These are phyloP conservation scores for Fomitopsis serialis DNA, from an alignment of 768 basidiomycete genomes.

Conservation along the genomic window DNA sequence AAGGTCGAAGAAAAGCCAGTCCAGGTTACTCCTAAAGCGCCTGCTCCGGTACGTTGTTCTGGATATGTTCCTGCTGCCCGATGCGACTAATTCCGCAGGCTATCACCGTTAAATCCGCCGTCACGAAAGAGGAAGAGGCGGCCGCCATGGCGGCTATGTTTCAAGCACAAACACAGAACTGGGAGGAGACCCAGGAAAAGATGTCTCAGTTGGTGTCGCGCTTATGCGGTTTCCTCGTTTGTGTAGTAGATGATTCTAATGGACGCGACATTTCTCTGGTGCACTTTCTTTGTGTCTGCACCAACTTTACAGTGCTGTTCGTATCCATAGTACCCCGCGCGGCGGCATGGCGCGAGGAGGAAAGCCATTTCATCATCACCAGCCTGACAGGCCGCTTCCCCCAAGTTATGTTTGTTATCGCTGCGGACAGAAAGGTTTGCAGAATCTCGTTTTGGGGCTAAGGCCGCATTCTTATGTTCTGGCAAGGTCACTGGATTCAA, in stretches of 20 bases:
- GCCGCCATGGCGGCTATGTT: constrained; percentile 99
- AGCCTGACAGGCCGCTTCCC: constrained; percentile 76
- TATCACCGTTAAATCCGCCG: constrained; percentile 25
- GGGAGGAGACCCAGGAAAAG: constrained; percentile 99
- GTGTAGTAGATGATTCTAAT: constrained; percentile 76
- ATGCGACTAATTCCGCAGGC: constrained; percentile 19
- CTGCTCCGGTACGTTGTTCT: constrained; percentile 11
- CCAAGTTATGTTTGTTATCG: constrained; percentile 98
- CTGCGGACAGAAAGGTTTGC: constrained; percentile 92
- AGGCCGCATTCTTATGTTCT: constrained; percentile 4
- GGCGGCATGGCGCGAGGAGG: constrained; percentile 56
- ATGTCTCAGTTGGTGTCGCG: constrained; percentile 95
- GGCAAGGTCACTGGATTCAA: constrained; percentile 96
- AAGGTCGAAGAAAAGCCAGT: constrained; percentile 42
- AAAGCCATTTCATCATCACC: constrained; percentile 50
- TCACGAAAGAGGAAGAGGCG: constrained; percentile 72
- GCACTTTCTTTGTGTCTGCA: constrained; percentile 15
- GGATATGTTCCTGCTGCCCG: constrained; percentile 6
- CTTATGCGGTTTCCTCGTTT: constrained; percentile 46
- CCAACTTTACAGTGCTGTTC: constrained; percentile 49
- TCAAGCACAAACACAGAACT: constrained; percentile 87
- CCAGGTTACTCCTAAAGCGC: background rate
- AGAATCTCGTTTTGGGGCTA: background rate
- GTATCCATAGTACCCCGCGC: constrained; percentile 60
- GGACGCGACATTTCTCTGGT: constrained; percentile 43